Conservation (phyloP, 179 eudicot species). For the Corrigiola litoralis region DNA sequence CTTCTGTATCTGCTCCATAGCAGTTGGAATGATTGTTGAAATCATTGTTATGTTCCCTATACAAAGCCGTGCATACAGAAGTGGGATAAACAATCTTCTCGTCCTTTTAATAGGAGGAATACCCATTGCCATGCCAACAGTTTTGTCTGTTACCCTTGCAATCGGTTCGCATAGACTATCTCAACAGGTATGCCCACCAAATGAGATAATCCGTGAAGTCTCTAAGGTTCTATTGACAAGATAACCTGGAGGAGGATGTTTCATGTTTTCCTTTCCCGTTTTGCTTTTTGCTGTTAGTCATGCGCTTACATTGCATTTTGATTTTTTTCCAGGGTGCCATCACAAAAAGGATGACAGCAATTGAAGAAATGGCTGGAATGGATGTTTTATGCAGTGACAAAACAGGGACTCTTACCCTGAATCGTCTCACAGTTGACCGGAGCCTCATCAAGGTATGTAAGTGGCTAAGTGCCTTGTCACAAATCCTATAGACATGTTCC, state of each 20-base stretch:
- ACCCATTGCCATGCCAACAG: slow-evolving; percentile 85
- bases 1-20: slow-evolving; percentile 72
- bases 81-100: slow-evolving; percentile 69
- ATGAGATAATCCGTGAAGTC: neutral
- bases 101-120: slow-evolving; percentile 77
- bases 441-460: slow-evolving; percentile 55
- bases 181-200: slow-evolving; percentile 43
- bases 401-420: slow-evolving; percentile 65
- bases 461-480: neutral
- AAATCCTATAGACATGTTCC: neutral
- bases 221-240: neutral
- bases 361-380: slow-evolving; percentile 86
- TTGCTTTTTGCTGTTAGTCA: neutral
- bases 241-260: neutral
- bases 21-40: slow-evolving; percentile 62
- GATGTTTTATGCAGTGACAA: slow-evolving; percentile 76
- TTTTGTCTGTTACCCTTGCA: slow-evolving; percentile 67
- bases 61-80: slow-evolving; percentile 56
- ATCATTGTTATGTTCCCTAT: slow-evolving; percentile 62
- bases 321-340: slow-evolving; percentile 52
- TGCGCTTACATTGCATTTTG: neutral
- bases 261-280: neutral
- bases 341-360: slow-evolving; percentile 78
- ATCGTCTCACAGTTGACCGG: slow-evolving; percentile 60
- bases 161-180: slow-evolving; percentile 73